A percentile compares a stretch with the other conserved stretches of the same genome.
phyloP scores from a whole-genome alignment of 2,329 filamentous ascomycete genomes.

The Uncinocarpus reesii region DNA sequence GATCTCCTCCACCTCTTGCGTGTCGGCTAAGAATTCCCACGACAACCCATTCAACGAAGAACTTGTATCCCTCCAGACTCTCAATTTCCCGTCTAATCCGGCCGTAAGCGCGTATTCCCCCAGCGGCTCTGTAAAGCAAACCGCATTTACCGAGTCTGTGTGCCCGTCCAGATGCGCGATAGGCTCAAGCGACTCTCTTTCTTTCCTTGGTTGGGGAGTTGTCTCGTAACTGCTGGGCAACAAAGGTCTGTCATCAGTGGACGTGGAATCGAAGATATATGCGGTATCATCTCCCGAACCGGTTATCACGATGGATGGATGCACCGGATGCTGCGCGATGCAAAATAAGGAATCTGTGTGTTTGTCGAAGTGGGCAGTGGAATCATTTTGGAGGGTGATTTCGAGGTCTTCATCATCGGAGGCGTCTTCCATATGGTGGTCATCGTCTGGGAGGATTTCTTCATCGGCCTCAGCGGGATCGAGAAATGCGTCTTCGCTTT shows the following conservation, averaged over 20 bases:
- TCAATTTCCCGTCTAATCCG: slow-evolving; percentile 74
- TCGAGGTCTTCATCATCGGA: slow-evolving; percentile 58
- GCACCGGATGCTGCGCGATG: slow-evolving; percentile 81
- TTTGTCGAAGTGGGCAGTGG: slow-evolving; percentile 77
- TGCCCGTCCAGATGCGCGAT: slow-evolving; percentile 78
- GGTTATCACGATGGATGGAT: slow-evolving; percentile 69
- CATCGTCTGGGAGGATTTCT: slow-evolving; percentile 58
- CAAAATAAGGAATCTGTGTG: slow-evolving; percentile 90
- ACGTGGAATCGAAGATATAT: slow-evolving; percentile 72
- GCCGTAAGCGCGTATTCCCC: slow-evolving; percentile 81
- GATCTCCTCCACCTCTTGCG: slow-evolving; percentile 86
- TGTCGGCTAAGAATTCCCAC: slow-evolving; percentile 62
- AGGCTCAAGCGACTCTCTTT: slow-evolving; percentile 51
- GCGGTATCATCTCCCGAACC: slow-evolving; percentile 79
- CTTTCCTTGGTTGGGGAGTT: slow-evolving; percentile 49
- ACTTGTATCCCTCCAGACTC: slow-evolving; percentile 52
- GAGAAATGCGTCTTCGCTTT: slow-evolving; percentile 60
- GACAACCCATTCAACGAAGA: slow-evolving; percentile 40
- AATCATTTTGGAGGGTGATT: slow-evolving; percentile 81
- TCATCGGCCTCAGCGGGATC: slow-evolving; percentile 68
- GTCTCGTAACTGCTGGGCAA: slow-evolving; percentile 67
- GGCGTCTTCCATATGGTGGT: slow-evolving; percentile 71
- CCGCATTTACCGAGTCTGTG: slow-evolving; percentile 77
- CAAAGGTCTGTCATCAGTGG: slow-evolving; percentile 49
- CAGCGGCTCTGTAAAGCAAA: slow-evolving; percentile 70